A percentile compares a stretch with the other conserved stretches of the same genome.
These are phyloP conservation scores for Mollisia scopiformis DNA, from an alignment of 2,329 filamentous ascomycete genomes.

Conservation along the genomic window DNA sequence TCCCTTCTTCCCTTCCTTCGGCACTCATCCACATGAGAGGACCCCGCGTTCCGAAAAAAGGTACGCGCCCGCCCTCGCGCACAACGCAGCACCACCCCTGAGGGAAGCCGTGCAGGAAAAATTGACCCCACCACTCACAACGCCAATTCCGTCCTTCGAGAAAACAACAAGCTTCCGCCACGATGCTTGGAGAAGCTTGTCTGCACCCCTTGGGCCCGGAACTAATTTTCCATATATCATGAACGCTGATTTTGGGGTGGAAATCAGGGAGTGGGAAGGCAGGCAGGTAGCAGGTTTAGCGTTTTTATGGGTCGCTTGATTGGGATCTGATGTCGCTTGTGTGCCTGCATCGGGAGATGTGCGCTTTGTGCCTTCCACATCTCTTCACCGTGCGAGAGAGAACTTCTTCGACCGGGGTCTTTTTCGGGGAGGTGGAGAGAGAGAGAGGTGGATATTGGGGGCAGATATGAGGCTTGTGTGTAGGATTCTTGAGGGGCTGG, in stretches of 20 bases:
- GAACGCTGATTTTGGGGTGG: neutral
- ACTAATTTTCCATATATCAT: neutral
- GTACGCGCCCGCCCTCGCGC: neutral
- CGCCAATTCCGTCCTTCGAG: neutral
- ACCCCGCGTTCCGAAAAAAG: neutral
- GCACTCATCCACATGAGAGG: neutral
- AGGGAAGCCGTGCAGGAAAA: neutral
- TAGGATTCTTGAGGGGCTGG: neutral
- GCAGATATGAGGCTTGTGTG: neutral
- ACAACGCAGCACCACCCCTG: neutral
- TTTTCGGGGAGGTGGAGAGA: neutral
- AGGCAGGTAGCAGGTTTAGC: neutral
- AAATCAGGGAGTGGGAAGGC: neutral
- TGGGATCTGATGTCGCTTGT: neutral
- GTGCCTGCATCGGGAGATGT: neutral
- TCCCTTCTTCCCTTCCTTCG: neutral
- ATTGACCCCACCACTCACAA: neutral
- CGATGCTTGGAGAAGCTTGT: constrained; percentile 1
- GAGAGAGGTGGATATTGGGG: neutral
- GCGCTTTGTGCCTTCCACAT: neutral
- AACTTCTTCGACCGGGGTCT: neutral
- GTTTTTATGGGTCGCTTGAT: neutral
- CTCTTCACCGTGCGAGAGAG: neutral
- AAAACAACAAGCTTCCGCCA: neutral
- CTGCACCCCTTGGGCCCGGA: neutral